Percentiles rank a stretch among this genome's conserved stretches.
Conservation (phyloP, 2,329 filamentous ascomycete species). For the Aschersonia sp. region DNA sequence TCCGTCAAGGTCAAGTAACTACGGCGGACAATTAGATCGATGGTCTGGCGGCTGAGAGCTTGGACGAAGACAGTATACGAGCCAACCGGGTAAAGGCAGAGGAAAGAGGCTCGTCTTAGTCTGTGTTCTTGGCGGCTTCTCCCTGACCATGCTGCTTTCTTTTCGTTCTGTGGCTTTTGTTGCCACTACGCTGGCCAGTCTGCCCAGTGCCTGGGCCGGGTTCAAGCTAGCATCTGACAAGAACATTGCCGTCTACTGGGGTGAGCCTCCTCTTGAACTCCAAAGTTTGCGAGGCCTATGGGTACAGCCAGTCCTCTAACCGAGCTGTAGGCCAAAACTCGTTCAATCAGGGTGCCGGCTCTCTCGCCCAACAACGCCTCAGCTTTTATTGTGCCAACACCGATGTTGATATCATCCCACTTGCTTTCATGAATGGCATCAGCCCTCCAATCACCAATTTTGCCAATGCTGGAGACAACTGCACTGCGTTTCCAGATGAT, state of each 20-base stretch:
- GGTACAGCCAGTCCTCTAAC: not conserved
- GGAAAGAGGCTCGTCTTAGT: not conserved
- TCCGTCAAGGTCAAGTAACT: not conserved
- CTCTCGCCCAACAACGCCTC: constrained; percentile 5
- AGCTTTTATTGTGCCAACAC: constrained; percentile 5
- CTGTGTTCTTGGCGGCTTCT: not conserved
- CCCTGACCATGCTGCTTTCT: not conserved
- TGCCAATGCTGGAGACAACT: constrained; percentile 47
- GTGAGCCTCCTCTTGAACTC: constrained; percentile 15
- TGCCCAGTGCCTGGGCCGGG: constrained; percentile 20
- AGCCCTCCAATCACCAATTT: constrained; percentile 45
- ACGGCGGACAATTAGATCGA: not conserved
- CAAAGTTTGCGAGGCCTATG: not conserved
- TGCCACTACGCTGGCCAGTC: constrained; percentile 9
- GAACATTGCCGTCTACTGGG: constrained; percentile 57
- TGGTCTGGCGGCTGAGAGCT: too few relatives aligned
- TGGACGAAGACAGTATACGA: not conserved
- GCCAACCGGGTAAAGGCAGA: not conserved
- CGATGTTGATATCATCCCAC: constrained; percentile 32
- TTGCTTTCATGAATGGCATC: constrained; percentile 49
- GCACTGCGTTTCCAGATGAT: constrained; percentile 35
- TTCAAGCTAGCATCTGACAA: constrained; percentile 28
- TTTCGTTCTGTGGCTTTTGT: constrained; percentile 5
- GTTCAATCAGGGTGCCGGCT: constrained; percentile 18
- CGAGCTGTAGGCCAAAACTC: constrained; percentile 41